Conservation (phyloP, 2,329 filamentous ascomycete species). For the Rasamsonia emersonii region DNA sequence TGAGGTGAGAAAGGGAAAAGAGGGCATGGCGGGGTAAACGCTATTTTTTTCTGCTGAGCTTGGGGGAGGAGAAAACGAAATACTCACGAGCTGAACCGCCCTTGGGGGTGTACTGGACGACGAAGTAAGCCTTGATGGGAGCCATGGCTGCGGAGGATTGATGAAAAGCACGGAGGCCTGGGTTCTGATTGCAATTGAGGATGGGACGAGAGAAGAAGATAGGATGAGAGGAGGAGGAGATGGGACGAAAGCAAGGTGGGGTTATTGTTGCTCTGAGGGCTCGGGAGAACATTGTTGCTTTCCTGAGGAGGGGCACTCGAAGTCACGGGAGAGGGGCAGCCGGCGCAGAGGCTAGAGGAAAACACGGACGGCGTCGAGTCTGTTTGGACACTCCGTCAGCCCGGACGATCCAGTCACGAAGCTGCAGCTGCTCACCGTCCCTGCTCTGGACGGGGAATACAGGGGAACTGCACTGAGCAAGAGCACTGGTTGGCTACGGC, state of each 20-base stretch:
- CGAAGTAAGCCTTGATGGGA: slow-evolving; percentile 63
- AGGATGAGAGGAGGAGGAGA: slow-evolving; percentile 24
- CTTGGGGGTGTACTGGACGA: slow-evolving; percentile 52
- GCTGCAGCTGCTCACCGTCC: not conserved
- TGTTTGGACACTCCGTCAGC: slow-evolving; percentile 1
- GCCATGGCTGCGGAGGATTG: slow-evolving; percentile 66
- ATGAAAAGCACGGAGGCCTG: slow-evolving; percentile 45
- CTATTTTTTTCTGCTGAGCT: not conserved
- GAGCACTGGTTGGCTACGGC: not conserved
- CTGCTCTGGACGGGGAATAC: not conserved
- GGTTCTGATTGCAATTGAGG: slow-evolving; percentile 21
- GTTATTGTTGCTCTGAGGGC: slow-evolving; percentile 31
- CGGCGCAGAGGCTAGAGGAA: not conserved
- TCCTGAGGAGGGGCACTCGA: slow-evolving; percentile 24
- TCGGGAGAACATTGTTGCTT: slow-evolving; percentile 33
- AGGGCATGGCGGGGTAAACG: slow-evolving; percentile 5
- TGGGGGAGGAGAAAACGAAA: slow-evolving; percentile 10
- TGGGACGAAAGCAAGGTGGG: slow-evolving; percentile 36
- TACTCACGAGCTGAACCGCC: slow-evolving; percentile 23
- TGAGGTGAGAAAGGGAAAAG: slow-evolving; percentile 4
- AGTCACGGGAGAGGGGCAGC: slow-evolving; percentile 10
- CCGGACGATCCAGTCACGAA: slow-evolving; percentile 3
- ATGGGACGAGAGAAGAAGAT: slow-evolving; percentile 29
- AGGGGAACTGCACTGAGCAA: not conserved
- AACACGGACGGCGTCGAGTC: not conserved